Conservation (phyloP, 2,329 filamentous ascomycete species). For the Ophiocordyceps robertsii region DNA sequence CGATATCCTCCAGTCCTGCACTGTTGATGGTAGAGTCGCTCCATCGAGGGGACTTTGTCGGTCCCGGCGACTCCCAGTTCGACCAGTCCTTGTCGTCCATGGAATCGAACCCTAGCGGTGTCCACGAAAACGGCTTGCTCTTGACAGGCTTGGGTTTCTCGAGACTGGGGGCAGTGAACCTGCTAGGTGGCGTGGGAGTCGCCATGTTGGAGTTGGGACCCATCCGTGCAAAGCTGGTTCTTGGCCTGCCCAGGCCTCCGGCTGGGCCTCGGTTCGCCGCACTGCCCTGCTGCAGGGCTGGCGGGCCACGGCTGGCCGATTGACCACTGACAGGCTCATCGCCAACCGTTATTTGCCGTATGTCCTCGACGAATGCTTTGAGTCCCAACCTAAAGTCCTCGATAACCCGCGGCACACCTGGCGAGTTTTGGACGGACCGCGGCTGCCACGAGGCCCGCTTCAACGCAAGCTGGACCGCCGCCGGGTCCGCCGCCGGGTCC, state of each 20-base stretch:
- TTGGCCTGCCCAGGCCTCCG: conserved; percentile 9
- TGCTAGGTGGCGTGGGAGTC: conserved; percentile 18
- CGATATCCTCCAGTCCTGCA: conserved; percentile 27
- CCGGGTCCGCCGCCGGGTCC: conserved; percentile 17
- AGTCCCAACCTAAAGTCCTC: conserved; percentile 82
- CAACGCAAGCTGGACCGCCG: conserved; percentile 21
- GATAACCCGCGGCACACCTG: conserved; percentile 61
- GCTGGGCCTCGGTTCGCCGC: conserved; percentile 5
- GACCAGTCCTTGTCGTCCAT: conserved; percentile 51
- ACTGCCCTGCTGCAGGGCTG: conserved; percentile 5
- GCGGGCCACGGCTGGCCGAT: conserved; percentile 1
- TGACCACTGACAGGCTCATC: conserved; percentile 66
- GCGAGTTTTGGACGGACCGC: conserved; percentile 28
- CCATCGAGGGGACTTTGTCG: conserved; percentile 46
- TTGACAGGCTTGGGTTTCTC: conserved; percentile 24
- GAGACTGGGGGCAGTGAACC: conserved; percentile 10
- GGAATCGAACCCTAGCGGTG: conserved; percentile 40
- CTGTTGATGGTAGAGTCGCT: conserved; percentile 44
- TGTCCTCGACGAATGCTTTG: conserved; percentile 90
- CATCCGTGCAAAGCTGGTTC: neutral
- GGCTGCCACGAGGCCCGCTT: conserved; percentile 51
- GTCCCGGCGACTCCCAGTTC: conserved; percentile 46
- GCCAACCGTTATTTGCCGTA: conserved; percentile 88
- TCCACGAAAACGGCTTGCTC: conserved; percentile 46
- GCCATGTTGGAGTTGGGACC: conserved; percentile 14